Conservation (phyloP, 768 basidiomycete genomes). For the Phylloporus sp. region DNA sequence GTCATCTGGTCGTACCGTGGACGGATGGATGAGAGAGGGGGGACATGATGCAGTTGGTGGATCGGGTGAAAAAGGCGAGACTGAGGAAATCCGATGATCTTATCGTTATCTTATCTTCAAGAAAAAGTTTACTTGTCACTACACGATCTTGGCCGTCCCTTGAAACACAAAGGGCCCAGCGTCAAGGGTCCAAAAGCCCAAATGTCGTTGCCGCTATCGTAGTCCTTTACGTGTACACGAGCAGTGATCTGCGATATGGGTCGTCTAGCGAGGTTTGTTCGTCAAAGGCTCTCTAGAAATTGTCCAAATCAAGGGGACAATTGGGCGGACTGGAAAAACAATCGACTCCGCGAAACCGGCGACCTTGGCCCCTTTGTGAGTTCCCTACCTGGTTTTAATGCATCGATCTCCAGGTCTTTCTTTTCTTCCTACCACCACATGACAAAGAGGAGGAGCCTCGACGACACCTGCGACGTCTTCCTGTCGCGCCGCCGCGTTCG, state of each 20-base stretch:
- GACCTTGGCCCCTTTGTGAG: not conserved
- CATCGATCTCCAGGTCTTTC: not conserved
- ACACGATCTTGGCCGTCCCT: too few relatives aligned
- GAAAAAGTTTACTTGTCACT: too few relatives aligned
- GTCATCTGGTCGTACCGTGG: conserved; percentile 33
- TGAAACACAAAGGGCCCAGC: too few relatives aligned
- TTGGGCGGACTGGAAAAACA: conserved; percentile 24
- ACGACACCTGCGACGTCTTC: conserved; percentile 28
- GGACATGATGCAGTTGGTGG: conserved; percentile 37
- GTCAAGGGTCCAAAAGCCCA: too few relatives aligned
- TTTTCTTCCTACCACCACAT: conserved; percentile 22
- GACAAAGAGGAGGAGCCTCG: conserved; percentile 27
- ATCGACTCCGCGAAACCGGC: conserved; percentile 17
- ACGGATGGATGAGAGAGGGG: conserved; percentile 54
- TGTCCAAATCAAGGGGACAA: conserved; percentile 18
- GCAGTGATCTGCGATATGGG: too few relatives aligned
- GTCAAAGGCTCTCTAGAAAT: conserved; percentile 11
- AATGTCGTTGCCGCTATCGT: too few relatives aligned
- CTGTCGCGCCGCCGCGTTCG: conserved; percentile 19
- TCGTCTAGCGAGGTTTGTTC: conserved; percentile 1
- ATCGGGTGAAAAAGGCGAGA: too few relatives aligned
- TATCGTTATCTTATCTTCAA: too few relatives aligned
- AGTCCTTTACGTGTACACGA: too few relatives aligned
- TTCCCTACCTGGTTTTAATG: conserved; percentile 9
- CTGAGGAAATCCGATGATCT: too few relatives aligned